Conservation (phyloP, 2,329 filamentous ascomycete species). For the Chrysosphaeria jannelii region DNA sequence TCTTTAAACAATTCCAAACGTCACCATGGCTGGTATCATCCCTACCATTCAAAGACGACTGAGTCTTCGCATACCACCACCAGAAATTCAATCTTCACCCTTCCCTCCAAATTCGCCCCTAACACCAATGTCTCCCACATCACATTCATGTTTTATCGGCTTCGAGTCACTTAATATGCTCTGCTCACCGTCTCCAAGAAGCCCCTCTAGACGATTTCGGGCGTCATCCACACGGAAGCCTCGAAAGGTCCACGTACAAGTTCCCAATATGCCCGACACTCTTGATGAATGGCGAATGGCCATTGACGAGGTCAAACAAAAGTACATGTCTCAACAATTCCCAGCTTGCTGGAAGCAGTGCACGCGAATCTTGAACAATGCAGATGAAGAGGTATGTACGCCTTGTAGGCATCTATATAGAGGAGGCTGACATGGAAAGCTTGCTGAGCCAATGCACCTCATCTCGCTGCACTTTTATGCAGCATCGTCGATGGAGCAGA, state of each 20-base stretch:
- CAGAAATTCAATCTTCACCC: not conserved
- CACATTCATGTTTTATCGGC: not conserved
- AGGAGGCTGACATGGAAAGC: too few species aligned
- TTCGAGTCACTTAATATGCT: not conserved
- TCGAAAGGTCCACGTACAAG: constrained; percentile 1
- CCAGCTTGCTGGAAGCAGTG: constrained; percentile 22
- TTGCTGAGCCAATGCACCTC: constrained; percentile 18
- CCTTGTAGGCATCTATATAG: constrained; percentile 2
- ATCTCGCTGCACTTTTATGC: constrained; percentile 31
- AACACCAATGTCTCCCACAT: not conserved
- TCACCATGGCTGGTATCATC: constrained; percentile 5
- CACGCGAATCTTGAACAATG: constrained; percentile 19
- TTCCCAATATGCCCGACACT: constrained; percentile 12
- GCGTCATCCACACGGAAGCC: constrained; percentile 1
- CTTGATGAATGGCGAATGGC: constrained; percentile 19
- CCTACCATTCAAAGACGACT: constrained; percentile 4
- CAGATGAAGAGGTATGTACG: constrained; percentile 15
- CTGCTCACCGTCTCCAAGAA: not conserved
- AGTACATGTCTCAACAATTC: constrained; percentile 19
- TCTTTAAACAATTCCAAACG: not conserved
- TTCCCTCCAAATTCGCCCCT: not conserved
- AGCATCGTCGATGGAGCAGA: too few species aligned
- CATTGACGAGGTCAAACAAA: constrained; percentile 21
- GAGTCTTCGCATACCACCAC: constrained; percentile 1
- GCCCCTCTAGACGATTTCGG: not conserved